Evolutionary conservation across 2,329 filamentous ascomycete genomes (phyloP).

Genomic region (Hirsutella rhossiliensis): DNA sequence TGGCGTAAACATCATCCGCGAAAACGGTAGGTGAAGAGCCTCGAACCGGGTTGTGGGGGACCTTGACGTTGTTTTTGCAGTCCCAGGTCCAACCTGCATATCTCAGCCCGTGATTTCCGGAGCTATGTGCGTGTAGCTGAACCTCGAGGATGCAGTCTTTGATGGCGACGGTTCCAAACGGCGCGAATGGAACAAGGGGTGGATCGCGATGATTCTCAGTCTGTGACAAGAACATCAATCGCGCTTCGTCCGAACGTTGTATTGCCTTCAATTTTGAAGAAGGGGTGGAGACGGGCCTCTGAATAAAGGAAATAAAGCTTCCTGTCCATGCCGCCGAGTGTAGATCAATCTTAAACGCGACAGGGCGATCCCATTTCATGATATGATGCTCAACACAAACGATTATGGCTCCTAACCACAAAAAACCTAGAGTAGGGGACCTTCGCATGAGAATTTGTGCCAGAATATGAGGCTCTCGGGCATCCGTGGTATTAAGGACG

Average conservation of each 20-base stretch:
- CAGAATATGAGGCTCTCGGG: background rate
- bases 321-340: slow-evolving; percentile 1
- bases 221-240: slow-evolving; percentile 5
- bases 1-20: background rate
- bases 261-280: background rate
- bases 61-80: background rate
- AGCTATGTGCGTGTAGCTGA: slow-evolving; percentile 3
- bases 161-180: slow-evolving; percentile 1
- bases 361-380: slow-evolving; percentile 4
- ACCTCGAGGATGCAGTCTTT: slow-evolving; percentile 7
- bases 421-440: background rate
- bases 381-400: background rate
- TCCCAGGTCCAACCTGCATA: background rate
- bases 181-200: slow-evolving; percentile 4
- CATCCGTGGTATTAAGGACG: slow-evolving; percentile 1
- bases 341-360: background rate
- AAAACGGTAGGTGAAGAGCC: background rate
- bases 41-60: background rate
- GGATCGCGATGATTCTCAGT: background rate
- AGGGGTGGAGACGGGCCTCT: background rate
- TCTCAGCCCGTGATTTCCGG: background rate
- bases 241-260: slow-evolving; percentile 4
- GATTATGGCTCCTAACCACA: background rate
- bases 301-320: slow-evolving; percentile 3
- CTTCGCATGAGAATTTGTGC: background rate